Percentiles rank a stretch among this genome's conserved stretches.
Evolutionary conservation across 202 grass and related monocot species (phyloP).

Genomic region (Zizania palustris): DNA sequence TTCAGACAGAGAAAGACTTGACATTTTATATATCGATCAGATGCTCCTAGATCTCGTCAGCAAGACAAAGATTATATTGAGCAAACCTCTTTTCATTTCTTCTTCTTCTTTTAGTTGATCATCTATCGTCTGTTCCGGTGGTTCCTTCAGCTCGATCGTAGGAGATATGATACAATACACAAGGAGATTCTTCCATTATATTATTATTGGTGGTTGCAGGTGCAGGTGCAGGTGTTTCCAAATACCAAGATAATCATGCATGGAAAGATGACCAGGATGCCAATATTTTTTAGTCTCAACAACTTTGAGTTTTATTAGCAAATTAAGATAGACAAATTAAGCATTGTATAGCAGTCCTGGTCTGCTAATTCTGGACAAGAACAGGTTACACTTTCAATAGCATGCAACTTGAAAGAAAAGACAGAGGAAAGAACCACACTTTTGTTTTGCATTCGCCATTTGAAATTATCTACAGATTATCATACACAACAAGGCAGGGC

Average conservation of each 20-base stretch:
- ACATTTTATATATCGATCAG: background rate
- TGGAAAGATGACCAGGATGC: background rate
- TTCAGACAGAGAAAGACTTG: background rate
- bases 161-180: background rate
- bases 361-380: background rate
- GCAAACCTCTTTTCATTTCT: background rate
- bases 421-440: background rate
- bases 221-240: background rate
- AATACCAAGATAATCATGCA: background rate
- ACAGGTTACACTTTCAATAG: background rate
- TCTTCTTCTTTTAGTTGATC: background rate
- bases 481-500: conserved; percentile 21
- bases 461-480: conserved; percentile 20
- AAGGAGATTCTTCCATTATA: conserved; percentile 19
- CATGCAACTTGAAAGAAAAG: background rate
- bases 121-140: background rate
- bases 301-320: background rate
- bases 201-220: conserved; percentile 34
- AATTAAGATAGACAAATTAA: no score
- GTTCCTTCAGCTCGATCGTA: conserved; percentile 13
- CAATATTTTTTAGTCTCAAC: background rate
- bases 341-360: background rate
- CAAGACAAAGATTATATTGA: background rate
- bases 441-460: conserved; percentile 14
- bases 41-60: background rate